These are phyloP conservation scores for Elasticomyces elasticus DNA, from an alignment of 495 filamentous ascomycete species.

Conservation along the genomic window DNA sequence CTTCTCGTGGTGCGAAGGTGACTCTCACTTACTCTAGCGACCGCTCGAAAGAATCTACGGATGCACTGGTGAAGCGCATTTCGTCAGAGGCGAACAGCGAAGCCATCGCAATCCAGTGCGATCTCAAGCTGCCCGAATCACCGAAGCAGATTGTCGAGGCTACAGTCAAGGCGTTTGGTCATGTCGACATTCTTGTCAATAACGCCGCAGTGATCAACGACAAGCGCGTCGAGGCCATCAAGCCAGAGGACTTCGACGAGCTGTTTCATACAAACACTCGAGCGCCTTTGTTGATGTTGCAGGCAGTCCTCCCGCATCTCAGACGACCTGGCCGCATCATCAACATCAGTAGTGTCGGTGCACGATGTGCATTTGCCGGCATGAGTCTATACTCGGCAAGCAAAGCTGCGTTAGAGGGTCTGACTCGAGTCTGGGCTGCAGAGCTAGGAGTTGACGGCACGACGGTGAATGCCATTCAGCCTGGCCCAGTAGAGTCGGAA, in stretches of 20 bases:
- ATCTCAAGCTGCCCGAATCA: slow-evolving; percentile 29
- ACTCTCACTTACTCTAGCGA: slow-evolving; percentile 36
- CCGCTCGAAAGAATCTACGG: slow-evolving; percentile 27
- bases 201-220: slow-evolving; percentile 26
- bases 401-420: slow-evolving; percentile 41
- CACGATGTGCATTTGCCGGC: slow-evolving; percentile 32
- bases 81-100: slow-evolving; percentile 24
- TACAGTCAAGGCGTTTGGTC: slow-evolving; percentile 25
- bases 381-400: slow-evolving; percentile 35
- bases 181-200: slow-evolving; percentile 34
- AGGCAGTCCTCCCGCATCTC: slow-evolving; percentile 41
- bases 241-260: slow-evolving; percentile 30
- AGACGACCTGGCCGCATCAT: slow-evolving; percentile 42
- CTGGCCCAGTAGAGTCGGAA: slow-evolving; percentile 36
- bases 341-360: slow-evolving; percentile 44
- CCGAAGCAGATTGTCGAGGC: slow-evolving; percentile 27
- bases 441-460: slow-evolving; percentile 37
- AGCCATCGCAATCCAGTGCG: slow-evolving; percentile 33
- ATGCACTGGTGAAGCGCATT: slow-evolving; percentile 32
- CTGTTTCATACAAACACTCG: slow-evolving; percentile 39
- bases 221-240: slow-evolving; percentile 26
- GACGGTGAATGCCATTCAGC: slow-evolving; percentile 38
- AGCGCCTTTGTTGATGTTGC: slow-evolving; percentile 32
- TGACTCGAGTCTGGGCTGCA: slow-evolving; percentile 36
- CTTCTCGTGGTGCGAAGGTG: slow-evolving; percentile 21